Percentiles rank a stretch among this genome's conserved stretches.
Evolutionary conservation across 495 filamentous ascomycete genomes (phyloP).

Genomic region (Tuber indicum): DNA sequence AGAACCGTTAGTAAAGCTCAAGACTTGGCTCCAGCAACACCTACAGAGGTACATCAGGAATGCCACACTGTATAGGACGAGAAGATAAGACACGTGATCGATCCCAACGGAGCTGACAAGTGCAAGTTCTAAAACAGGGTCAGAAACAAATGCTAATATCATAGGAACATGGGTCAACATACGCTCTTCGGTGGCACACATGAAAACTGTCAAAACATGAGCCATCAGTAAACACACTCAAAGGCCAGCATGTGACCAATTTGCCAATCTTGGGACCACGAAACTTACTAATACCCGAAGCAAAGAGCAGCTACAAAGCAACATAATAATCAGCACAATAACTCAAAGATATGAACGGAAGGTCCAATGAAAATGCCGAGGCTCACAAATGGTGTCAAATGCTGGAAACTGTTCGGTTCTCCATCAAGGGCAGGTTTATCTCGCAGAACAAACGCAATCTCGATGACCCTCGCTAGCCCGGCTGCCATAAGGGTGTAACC

Average conservation of each 20-base stretch:
- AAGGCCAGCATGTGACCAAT: background rate
- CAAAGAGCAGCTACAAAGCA: conserved; percentile 69
- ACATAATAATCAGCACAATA: conserved; percentile 10
- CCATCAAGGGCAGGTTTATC: conserved; percentile 61
- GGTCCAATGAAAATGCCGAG: background rate
- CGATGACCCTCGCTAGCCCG: conserved; percentile 74
- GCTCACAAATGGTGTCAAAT: conserved; percentile 82
- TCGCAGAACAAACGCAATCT: conserved; percentile 78
- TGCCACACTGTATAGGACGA: conserved; percentile 82
- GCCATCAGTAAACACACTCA: background rate
- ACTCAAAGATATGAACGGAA: conserved; percentile 6
- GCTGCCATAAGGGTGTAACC: conserved; percentile 94
- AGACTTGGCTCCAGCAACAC: conserved; percentile 33
- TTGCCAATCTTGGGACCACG: background rate
- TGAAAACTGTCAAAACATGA: conserved; percentile 58
- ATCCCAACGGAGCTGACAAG: conserved; percentile 65
- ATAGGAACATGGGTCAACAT: background rate
- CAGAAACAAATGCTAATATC: background rate
- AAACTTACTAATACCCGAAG: conserved; percentile 64
- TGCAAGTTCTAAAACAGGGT: conserved; percentile 54
- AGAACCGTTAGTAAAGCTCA: conserved; percentile 12
- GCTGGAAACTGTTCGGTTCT: conserved; percentile 81
- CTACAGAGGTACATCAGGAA: conserved; percentile 83
- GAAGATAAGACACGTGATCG: conserved; percentile 81
- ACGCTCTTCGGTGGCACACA: conserved; percentile 90